Evolutionary conservation across 805 yeast genomes (phyloP).

Genomic region (Ascoidea tarda): DNA sequence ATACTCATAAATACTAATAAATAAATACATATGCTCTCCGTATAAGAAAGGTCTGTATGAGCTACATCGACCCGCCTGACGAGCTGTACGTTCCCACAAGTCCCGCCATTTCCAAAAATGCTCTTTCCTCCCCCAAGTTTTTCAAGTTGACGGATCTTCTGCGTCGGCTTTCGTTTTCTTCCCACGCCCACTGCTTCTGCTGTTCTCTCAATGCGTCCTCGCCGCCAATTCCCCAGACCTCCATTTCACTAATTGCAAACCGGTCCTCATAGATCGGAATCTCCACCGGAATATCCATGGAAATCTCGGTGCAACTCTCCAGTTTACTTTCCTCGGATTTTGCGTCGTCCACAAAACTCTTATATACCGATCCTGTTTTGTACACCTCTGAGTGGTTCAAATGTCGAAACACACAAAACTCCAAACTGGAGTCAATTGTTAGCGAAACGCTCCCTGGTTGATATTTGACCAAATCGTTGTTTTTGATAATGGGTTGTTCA

Average conservation of each 20-base stretch:
- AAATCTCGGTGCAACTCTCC: slow-evolving; percentile 11
- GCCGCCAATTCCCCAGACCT: slow-evolving; percentile 89
- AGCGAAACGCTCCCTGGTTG: slow-evolving; percentile 69
- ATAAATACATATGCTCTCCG: not conserved
- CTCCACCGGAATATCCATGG: slow-evolving; percentile 12
- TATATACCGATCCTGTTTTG: slow-evolving; percentile 19
- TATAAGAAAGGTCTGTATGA: not conserved
- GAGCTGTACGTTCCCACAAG: slow-evolving; percentile 31
- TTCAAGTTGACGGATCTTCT: slow-evolving; percentile 56
- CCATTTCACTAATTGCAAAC: slow-evolving; percentile 59
- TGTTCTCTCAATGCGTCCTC: slow-evolving; percentile 68
- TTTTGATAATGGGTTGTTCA: slow-evolving; percentile 42
- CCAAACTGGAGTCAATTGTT: slow-evolving; percentile 64
- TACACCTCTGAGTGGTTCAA: slow-evolving; percentile 33
- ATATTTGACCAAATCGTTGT: slow-evolving; percentile 27
- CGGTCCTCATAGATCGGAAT: slow-evolving; percentile 42
- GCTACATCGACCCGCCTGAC: slow-evolving; percentile 33
- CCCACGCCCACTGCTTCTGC: slow-evolving; percentile 79
- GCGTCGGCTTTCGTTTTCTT: slow-evolving; percentile 69
- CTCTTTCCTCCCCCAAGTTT: slow-evolving; percentile 67
- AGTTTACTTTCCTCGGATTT: slow-evolving; percentile 4
- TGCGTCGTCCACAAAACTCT: slow-evolving; percentile 8
- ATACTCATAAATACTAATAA: too few species aligned
- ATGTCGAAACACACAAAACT: slow-evolving; percentile 70
- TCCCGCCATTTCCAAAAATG: slow-evolving; percentile 47